These are phyloP conservation scores for Chlorella variabilis DNA, from an alignment of 163 green algal species.

Conservation along the genomic window DNA sequence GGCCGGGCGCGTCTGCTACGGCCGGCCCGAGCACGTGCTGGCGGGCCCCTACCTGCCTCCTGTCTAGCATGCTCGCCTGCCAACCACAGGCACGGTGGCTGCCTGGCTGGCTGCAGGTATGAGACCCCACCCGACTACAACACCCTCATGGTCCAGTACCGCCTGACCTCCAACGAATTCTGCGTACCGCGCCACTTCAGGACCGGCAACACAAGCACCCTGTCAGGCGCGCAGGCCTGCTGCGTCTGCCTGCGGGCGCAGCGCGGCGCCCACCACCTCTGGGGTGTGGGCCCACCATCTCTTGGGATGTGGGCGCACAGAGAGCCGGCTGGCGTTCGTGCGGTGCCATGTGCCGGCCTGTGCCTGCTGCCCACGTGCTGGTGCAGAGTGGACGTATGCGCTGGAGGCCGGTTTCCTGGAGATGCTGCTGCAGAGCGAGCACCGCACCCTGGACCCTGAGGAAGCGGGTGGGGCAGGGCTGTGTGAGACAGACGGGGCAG, in stretches of 20 bases:
- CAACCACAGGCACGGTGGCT: too few relatives aligned
- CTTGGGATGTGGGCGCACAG: not conserved
- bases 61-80: too few relatives aligned
- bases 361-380: not conserved
- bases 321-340: not conserved
- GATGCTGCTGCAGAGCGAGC: slow-evolving; percentile 66
- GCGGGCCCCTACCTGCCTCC: too few relatives aligned
- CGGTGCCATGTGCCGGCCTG: too few relatives aligned
- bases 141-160: slow-evolving; percentile 9
- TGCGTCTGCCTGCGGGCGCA: too few relatives aligned
- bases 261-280: too few relatives aligned
- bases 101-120: not conserved
- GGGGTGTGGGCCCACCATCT: too few relatives aligned
- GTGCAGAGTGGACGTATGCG: slow-evolving; percentile 6
- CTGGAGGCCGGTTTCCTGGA: not conserved
- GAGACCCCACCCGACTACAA: not conserved
- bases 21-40: too few relatives aligned
- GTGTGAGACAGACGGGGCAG: too few relatives aligned
- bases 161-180: not conserved
- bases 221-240: slow-evolving; percentile 10
- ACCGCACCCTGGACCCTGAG: slow-evolving; percentile 81
- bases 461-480: slow-evolving; percentile 20
- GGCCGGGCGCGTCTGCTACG: too few relatives aligned
- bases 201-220: not conserved
- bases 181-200: slow-evolving; percentile 10